These are phyloP conservation scores for Ehretia macrophylla DNA, from an alignment of 257 asterid genomes.

Conservation along the genomic window DNA sequence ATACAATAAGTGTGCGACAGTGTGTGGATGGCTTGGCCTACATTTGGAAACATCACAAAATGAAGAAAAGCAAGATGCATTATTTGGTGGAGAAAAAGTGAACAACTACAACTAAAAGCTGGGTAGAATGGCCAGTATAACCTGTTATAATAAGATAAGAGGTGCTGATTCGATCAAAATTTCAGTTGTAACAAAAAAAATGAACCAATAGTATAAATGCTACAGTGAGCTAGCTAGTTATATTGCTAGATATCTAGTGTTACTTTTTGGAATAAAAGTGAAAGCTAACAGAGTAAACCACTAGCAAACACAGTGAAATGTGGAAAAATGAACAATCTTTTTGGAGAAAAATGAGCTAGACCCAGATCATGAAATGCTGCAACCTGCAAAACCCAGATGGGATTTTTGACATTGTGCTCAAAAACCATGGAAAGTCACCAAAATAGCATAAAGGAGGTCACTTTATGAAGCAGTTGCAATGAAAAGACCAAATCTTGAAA, in stretches of 20 bases:
- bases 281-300: conserved; percentile 1
- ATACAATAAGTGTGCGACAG: neutral
- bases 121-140: too few species aligned
- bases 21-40: too few species aligned
- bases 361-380: conserved; percentile 14
- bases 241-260: too few species aligned
- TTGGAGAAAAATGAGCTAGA: conserved; percentile 7
- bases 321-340: neutral
- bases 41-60: conserved; percentile 8
- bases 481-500: neutral
- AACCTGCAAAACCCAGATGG: conserved; percentile 16
- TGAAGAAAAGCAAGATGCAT: neutral
- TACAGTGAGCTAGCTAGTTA: too few species aligned
- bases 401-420: conserved; percentile 3
- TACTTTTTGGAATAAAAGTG: neutral
- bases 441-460: neutral
- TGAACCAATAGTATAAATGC: too few species aligned
- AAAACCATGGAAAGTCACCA: neutral
- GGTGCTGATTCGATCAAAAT: too few species aligned
- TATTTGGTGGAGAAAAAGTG: too few species aligned
- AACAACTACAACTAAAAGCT: too few species aligned
- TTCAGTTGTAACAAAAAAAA: too few species aligned
- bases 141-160: too few species aligned
- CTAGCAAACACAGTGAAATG: neutral
- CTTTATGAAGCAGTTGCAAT: too few species aligned